Evolutionary conservation across 805 yeast genomes (phyloP).

Genomic region (Metschnikowia amazonensis): DNA sequence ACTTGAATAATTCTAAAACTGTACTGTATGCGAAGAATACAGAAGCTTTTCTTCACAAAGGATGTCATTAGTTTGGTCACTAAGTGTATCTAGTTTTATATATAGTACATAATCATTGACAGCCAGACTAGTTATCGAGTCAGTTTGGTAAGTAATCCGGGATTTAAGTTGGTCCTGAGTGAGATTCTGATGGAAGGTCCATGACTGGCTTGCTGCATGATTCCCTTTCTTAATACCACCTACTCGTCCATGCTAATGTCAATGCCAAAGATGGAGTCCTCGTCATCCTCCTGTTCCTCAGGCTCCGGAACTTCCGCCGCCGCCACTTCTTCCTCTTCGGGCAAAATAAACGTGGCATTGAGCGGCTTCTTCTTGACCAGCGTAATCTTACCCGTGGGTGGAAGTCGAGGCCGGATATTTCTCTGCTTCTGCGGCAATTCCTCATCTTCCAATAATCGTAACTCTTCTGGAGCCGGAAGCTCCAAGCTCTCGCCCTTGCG

Average conservation of each 20-base stretch:
- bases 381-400: constrained; percentile 85
- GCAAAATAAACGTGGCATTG: constrained; percentile 30
- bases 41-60: too few species aligned
- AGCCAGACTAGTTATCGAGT: too few species aligned
- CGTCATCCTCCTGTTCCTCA: neutral
- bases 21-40: too few species aligned
- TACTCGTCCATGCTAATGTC: constrained; percentile 5
- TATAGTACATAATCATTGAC: neutral
- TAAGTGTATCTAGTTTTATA: neutral
- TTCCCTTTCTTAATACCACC: too few species aligned
- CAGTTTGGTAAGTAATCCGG: too few species aligned
- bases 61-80: too few species aligned
- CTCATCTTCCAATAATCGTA: constrained; percentile 68
- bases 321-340: constrained; percentile 8
- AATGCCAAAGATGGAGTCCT: constrained; percentile 2
- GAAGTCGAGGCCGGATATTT: constrained; percentile 71
- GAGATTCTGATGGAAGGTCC: too few species aligned
- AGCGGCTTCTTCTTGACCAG: constrained; percentile 56
- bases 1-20: too few species aligned
- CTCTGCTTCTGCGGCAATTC: constrained; percentile 78
- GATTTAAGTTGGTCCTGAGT: too few species aligned
- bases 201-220: too few species aligned
- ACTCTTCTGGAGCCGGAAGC: constrained; percentile 35
- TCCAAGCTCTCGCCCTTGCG: constrained; percentile 38
- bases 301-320: neutral